Evolutionary conservation across 345 rosid genomes (phyloP).

Genomic region (Euphorbia lathyris): DNA sequence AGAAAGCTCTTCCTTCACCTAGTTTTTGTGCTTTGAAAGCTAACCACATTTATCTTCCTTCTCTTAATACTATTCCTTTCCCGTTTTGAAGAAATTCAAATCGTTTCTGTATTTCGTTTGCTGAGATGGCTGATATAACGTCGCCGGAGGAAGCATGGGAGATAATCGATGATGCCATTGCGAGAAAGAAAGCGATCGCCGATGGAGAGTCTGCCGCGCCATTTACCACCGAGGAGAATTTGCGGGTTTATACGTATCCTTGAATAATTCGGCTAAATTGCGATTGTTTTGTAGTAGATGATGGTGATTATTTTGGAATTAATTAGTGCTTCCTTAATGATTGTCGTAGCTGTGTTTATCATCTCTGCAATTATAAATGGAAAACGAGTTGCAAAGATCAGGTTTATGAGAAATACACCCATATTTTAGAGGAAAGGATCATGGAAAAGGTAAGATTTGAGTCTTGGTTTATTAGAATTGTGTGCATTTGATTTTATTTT

Average conservation of each 20-base stretch:
- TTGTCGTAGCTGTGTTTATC: not conserved
- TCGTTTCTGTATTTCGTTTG: too few relatives aligned
- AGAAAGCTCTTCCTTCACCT: too few relatives aligned
- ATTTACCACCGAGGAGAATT: not conserved
- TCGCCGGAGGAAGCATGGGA: not conserved
- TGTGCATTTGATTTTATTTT: too few relatives aligned
- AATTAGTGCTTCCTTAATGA: slow-evolving; percentile 2
- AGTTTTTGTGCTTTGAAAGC: too few relatives aligned
- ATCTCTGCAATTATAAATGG: not conserved
- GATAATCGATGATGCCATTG: slow-evolving; percentile 6
- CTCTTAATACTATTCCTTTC: too few relatives aligned
- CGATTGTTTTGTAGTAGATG: too few relatives aligned
- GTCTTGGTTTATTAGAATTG: not conserved
- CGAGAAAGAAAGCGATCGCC: not conserved
- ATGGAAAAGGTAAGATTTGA: slow-evolving; percentile 5
- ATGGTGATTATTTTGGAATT: too few relatives aligned
- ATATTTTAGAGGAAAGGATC: not conserved
- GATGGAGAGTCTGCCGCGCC: not conserved
- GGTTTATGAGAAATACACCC: slow-evolving; percentile 3
- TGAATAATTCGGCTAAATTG: too few relatives aligned
- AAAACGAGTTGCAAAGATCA: too few relatives aligned
- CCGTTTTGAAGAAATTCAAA: too few relatives aligned
- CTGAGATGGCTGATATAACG: not conserved
- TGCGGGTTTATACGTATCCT: slow-evolving; percentile 11
- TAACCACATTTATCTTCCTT: too few relatives aligned